Base-by-base conservation (phyloP, 73 alveolate species). In the Breviolum minutum region DNA sequence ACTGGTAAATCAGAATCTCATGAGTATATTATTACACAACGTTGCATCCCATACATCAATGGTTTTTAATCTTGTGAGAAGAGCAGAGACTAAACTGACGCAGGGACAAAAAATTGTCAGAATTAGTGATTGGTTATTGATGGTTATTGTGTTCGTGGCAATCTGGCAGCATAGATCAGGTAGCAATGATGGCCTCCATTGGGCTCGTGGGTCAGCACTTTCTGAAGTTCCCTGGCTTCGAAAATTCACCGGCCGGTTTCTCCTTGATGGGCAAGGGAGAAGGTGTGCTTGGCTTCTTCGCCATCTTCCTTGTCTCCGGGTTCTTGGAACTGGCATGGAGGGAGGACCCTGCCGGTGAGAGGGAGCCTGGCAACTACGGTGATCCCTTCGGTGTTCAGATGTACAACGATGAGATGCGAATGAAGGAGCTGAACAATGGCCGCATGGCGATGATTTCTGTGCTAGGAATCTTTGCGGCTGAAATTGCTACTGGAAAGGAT, bases 251-350 rank as follows among this genome's bases (percentile, higher is more conserved):
- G 27, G 95, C 95, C 63, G 95, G 95, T 69, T 87, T 87, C 95
- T 87, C 95, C 95, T 63, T 87, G 82, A 87, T 87, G 95, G 95
- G 77, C 95, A 87, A 63, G 83, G 95, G 95, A 66, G 95, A 87
- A 32, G 87, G 87, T 32, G 87, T 79, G 87, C 87, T 79, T 79
- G 87, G 87, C 87, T 79, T 79, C 87, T 79, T 79, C 66, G 87
- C 87, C 87, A 79, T 79, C 87, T 79, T 79, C 87, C 87, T 79
- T 79, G 87, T 79, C 87, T 79, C 87, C 63, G 87, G 87, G 63
- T 12, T 79, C 66, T 79, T 79, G 87, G 87, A 79, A 32, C 87
- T 79, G 87, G 87, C 87, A 79, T 79, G 87, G 87, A 79, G 87
- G 87, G 87, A 79, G 87, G 95, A 69, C 82, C 95, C 82, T 40